Evolutionary conservation across 768 basidiomycete species (phyloP).

Genomic region (Pulveroboletus ravenelii): DNA sequence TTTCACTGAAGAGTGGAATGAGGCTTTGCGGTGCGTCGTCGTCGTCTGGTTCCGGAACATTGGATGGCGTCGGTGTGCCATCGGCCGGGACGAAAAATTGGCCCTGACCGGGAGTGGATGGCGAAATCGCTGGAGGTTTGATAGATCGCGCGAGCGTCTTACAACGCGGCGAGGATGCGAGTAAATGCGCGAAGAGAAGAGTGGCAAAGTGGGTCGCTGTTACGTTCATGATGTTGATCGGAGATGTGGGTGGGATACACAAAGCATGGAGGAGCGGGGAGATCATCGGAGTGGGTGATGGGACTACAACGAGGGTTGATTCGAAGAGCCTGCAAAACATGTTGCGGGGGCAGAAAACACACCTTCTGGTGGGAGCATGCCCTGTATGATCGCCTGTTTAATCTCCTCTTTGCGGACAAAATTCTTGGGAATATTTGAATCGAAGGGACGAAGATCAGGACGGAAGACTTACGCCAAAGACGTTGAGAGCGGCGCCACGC

Average conservation of each 20-base stretch:
- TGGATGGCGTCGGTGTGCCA: constrained; percentile 36
- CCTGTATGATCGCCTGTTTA: constrained; percentile 60
- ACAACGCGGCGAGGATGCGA: constrained; percentile 60
- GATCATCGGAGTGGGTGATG: constrained; percentile 40
- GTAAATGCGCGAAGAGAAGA: constrained; percentile 75
- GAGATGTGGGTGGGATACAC: constrained; percentile 54
- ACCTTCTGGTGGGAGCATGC: constrained; percentile 65
- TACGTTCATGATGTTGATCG: constrained; percentile 51
- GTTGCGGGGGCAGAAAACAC: background rate
- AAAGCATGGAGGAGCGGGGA: constrained; percentile 72
- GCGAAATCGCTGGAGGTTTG: constrained; percentile 40
- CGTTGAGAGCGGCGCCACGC: constrained; percentile 67
- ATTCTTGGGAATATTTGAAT: constrained; percentile 42
- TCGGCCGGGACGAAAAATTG: constrained; percentile 79
- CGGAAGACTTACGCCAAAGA: constrained; percentile 70
- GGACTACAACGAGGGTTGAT: constrained; percentile 11
- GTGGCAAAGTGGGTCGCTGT: constrained; percentile 70
- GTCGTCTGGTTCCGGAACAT: constrained; percentile 40
- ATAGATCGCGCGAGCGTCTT: constrained; percentile 64
- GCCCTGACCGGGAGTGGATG: constrained; percentile 32
- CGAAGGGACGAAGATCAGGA: background rate
- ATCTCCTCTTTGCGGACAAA: constrained; percentile 74
- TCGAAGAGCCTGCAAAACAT: background rate
- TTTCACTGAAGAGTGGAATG: constrained; percentile 83
- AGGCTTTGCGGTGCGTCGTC: constrained; percentile 68